Percentiles rank a stretch among this genome's conserved stretches.
Evolutionary conservation across 1,284 basidiomycete genomes (phyloP).

Genomic region (Ceratobasidium sp.): DNA sequence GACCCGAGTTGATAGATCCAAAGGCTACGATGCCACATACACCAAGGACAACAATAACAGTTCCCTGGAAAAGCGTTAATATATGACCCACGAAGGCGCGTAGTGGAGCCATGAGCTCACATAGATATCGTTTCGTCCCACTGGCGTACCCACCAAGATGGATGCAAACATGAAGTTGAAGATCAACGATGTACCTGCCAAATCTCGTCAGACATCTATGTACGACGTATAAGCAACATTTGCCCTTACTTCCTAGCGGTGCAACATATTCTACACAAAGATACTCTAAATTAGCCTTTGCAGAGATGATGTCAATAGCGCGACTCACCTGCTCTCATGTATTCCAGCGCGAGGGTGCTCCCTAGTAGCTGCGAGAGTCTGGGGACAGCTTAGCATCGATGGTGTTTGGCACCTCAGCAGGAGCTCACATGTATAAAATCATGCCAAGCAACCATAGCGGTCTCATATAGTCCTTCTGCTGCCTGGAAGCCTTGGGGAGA

Average conservation of each 20-base stretch:
- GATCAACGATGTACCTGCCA: constrained; percentile 75
- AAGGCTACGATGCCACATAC: constrained; percentile 85
- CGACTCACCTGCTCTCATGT: constrained; percentile 78
- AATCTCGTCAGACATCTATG: not conserved
- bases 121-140: constrained; percentile 80
- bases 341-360: constrained; percentile 83
- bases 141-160: constrained; percentile 75
- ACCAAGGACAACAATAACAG: constrained; percentile 78
- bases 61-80: constrained; percentile 61
- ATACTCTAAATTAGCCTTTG: constrained; percentile 2
- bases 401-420: too few species aligned
- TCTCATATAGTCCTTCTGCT: constrained; percentile 70
- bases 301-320: constrained; percentile 2
- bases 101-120: constrained; percentile 53
- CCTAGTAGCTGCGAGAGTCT: constrained; percentile 85
- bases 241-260: constrained; percentile 61
- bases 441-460: constrained; percentile 86
- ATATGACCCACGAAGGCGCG: not conserved
- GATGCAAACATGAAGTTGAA: constrained; percentile 87
- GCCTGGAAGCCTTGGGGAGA: constrained; percentile 70
- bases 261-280: constrained; percentile 78
- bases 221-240: constrained; percentile 44
- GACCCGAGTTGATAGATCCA: constrained; percentile 80
- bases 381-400: constrained; percentile 38
- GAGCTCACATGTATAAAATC: constrained; percentile 79